phyloP scores from a whole-genome alignment of 208 protist species.

The Acanthamoeba rhysodes region DNA sequence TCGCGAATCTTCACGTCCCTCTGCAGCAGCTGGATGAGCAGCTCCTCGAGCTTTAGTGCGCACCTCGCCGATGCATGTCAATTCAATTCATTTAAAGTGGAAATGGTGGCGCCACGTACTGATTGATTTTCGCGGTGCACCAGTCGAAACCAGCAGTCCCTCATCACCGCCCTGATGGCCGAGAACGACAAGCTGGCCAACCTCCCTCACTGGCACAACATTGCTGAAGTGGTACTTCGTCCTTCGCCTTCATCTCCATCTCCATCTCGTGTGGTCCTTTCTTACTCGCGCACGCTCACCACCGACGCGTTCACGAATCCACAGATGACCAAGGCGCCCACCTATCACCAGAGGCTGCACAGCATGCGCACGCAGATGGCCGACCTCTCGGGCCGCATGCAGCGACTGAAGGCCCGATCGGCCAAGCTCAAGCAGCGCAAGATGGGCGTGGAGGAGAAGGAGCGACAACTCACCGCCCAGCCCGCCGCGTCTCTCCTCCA shows the following conservation, averaged over 20 bases:
- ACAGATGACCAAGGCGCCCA: conserved; percentile 55
- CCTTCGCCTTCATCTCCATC: not conserved
- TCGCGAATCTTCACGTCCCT: conserved; percentile 36
- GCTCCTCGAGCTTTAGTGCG: conserved; percentile 67
- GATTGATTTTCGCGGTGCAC: not conserved
- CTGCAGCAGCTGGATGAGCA: conserved; percentile 56
- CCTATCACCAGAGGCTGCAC: conserved; percentile 30
- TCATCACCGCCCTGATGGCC: conserved; percentile 22
- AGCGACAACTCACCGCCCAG: conserved; percentile 71
- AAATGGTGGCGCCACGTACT: not conserved
- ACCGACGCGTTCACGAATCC: not conserved
- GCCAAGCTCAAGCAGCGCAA: conserved; percentile 67
- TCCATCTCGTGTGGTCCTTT: not conserved
- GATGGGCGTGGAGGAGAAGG: conserved; percentile 59
- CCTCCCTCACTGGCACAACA: conserved; percentile 57
- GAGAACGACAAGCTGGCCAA: conserved; percentile 38
- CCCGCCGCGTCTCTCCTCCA: conserved; percentile 54
- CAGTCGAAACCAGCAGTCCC: conserved; percentile 65
- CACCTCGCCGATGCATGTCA: not conserved
- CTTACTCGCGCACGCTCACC: not conserved
- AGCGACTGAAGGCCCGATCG: conserved; percentile 65
- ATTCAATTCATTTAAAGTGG: not conserved
- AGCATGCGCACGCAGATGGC: conserved; percentile 60
- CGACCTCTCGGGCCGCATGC: not conserved
- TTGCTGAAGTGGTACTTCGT: conserved; percentile 39